Base-by-base conservation (phyloP, 148 eudicot genomes). In the Camellia lanceoleosa region DNA sequence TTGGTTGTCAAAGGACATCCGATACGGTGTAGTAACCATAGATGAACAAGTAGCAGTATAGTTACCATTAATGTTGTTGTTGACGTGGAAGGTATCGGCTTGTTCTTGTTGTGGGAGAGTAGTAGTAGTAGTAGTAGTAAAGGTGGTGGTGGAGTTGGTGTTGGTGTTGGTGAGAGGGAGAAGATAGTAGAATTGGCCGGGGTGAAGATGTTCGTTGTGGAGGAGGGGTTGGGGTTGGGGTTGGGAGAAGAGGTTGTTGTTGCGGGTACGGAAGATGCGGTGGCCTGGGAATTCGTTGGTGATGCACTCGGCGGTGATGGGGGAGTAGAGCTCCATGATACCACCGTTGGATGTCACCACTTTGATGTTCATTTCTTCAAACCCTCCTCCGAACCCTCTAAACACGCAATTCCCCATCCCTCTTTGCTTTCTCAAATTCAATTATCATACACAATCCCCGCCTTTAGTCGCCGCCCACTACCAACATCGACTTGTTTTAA, bases 221-320 rank as follows among this genome's bases (percentile, higher is more conserved):
- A 42, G 78, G 12, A 89, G 79, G 0, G 89, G 87, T 65, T 76
- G 44, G 59, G 84, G 30, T 30, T 30, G 30, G 30, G 38, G 52
- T 49, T 49, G 6, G 52, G 52, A 49, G 5, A 7, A 75, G 38
- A 64, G 30, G 82, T 74, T 66, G 83, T 87, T 80, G 4, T 80
- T 84, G 71, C 19, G 5, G 5, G 6, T 55, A 2, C 81, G 87
- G 78, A 87, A 89, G 65, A 89, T 80, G 0, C 78, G 79, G 73
- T 89, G 89, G 47, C 86, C 86, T 0, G 91, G 91, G 68, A 89
- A 89, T 44, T 89, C 89, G 7, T 88, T 82, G 52, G 89, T 89
- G 43, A 89, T 83, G 80, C 79, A 86, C 14, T 82, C 88, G 3
- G 86, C 89, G 14, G 89, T 87, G 80, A 89, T 87, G 1, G 91